Evolutionary conservation across 75 land plant genomes (phyloP), one percentile per base, ranked within the genome.

Genomic region (Selaginella tamariscina): DNA sequence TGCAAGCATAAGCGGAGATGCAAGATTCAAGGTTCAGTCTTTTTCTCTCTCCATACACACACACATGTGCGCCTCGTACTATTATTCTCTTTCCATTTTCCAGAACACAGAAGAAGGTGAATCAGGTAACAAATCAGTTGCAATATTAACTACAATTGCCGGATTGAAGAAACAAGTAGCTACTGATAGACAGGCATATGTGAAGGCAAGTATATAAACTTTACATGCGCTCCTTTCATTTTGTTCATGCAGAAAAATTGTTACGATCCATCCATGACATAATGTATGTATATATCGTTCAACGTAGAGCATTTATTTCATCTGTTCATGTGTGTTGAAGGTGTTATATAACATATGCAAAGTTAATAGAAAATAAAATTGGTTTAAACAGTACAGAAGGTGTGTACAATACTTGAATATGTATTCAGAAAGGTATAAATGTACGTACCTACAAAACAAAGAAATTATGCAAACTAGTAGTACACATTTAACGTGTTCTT

Each of bases 81-180:
- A n/a, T n/a, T n/a, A n/a, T n/a, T n/a, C 20, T 15, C 29, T 54
- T 32, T 13, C 68, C 28, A 0, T 24, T 59, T 33, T 57, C 1
- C 29, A 70, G 30, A 73, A 79, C 77, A 55, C 56, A 33, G 31
- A 54, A 23, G 56, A 26, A 54, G 24, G 21, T 20, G 55, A 71
- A 31, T 31, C 30, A 24, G 55, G 26, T 28, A 62, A 63, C 13
- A 21, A 15, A 29, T 15, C 56, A 33, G 29, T 55, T 26, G 28
- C 32, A 49, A 74, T 77, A 15, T 56, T 85, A 31, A 44, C 70
- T 27, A 76, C 81, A 2, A 78, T 85, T 64, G 78, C 77, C 56
- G 71, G 70, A 54, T 33, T 82, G 8, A 82, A 82, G 68, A 78
- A 75, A 27, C 78, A 85, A 69, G 76, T 80, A 71, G 72, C 68